phyloP scores from a whole-genome alignment of 2,329 filamentous ascomycete genomes.

The Madurella mycetomatis region DNA sequence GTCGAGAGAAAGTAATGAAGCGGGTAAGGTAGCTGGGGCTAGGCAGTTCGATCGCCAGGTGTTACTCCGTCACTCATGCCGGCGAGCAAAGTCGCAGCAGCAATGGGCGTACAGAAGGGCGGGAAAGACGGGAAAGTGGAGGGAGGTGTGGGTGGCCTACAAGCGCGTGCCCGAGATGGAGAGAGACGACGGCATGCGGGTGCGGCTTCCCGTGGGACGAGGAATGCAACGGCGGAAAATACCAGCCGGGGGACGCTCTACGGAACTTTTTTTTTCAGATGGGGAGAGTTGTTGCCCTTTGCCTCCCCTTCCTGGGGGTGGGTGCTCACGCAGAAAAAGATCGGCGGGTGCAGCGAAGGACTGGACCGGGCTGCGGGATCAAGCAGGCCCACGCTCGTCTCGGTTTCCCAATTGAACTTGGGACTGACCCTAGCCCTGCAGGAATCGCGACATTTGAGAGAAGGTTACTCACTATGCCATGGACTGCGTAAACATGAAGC shows the following conservation, averaged over 20 bases:
- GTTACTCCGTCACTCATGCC: neutral
- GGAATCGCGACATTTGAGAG: too few relatives aligned
- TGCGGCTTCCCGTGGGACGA: constrained; percentile 17
- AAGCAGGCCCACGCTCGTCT: neutral
- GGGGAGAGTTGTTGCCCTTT: too few relatives aligned
- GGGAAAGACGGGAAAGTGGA: neutral
- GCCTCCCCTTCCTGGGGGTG: too few relatives aligned
- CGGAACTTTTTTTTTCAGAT: too few relatives aligned
- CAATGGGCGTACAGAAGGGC: neutral
- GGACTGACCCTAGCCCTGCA: too few relatives aligned
- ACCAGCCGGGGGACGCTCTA: neutral
- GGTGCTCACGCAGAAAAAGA: neutral
- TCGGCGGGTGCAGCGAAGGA: constrained; percentile 12
- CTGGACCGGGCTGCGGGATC: constrained; percentile 6
- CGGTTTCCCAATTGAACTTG: too few relatives aligned
- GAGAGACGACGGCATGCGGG: constrained; percentile 8
- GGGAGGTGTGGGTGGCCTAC: neutral
- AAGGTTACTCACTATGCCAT: too few relatives aligned
- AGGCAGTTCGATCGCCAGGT: neutral
- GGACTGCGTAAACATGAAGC: too few relatives aligned
- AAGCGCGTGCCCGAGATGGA: neutral
- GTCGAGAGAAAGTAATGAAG: neutral
- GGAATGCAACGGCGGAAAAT: constrained; percentile 16
- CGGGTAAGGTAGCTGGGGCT: neutral
- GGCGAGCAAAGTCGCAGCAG: neutral